These are phyloP conservation scores for Crataegus laevigata DNA, from an alignment of 306 rosid genomes.

Conservation along the genomic window DNA sequence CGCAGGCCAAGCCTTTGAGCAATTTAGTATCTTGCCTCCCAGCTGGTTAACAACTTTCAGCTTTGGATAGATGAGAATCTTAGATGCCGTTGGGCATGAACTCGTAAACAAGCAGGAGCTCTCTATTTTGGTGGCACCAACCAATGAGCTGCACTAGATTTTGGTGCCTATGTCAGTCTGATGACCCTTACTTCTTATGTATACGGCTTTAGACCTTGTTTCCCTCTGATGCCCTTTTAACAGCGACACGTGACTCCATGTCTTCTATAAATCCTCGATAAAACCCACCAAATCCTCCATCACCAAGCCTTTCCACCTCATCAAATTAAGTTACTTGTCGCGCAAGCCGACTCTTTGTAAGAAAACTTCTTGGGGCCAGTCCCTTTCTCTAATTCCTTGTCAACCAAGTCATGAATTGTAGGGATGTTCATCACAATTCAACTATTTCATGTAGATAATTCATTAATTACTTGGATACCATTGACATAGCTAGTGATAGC, in stretches of 20 bases:
- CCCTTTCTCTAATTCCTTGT: no score
- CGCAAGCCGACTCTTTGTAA: no score
- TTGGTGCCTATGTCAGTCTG: neutral
- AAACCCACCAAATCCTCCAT: slow-evolving; percentile 8
- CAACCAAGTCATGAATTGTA: no score
- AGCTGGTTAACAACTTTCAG: neutral
- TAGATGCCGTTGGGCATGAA: neutral
- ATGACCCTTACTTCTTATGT: neutral
- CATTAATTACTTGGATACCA: no score
- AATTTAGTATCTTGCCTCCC: neutral
- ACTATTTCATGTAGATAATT: no score
- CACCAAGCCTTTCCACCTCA: neutral
- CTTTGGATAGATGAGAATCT: neutral
- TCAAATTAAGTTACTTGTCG: no score
- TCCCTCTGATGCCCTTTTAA: neutral
- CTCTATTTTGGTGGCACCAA: neutral
- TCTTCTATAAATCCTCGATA: slow-evolving; percentile 3
- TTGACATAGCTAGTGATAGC: no score
- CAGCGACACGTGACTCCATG: neutral
- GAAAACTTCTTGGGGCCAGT: no score
- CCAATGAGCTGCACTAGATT: slow-evolving; percentile 1
- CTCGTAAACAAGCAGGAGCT: neutral
- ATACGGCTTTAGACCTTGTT: neutral
- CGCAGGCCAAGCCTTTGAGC: neutral
- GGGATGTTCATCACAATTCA: no score